Evolutionary conservation across 441 rosid species (phyloP), one percentile per base, ranked within the genome.

Genomic region (Hura crepitans): DNA sequence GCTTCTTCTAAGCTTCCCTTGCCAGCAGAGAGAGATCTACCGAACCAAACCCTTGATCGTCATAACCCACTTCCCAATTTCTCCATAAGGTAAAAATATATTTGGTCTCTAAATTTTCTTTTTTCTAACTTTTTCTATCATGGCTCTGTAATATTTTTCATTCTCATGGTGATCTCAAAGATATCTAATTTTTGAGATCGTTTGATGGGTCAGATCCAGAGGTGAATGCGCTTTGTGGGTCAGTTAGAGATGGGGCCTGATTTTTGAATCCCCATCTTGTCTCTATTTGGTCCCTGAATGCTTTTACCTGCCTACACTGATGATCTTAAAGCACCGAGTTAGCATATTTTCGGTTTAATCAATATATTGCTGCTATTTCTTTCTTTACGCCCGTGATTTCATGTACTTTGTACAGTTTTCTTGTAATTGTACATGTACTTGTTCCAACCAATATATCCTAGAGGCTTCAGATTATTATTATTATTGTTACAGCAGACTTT

Each of bases 41-140:
- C 79, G 15, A 77, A 70, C 67, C 71, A 66, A 27, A 78, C 74
- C 17, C 71, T 79, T 71, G 77, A 68, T 68, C 78, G 47, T 71
- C 80, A 71, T 66, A 68, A 59, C 80, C 81, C 77, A 72, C 87
- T 72, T 80, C 77, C 89, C 37, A 83, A 76, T 62, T 94, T 94
- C 94, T 94, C 97, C 70, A 90, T 94, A 84, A 90, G 99, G 99
- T 94, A 84, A 64, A 42, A 56, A 55, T 60, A 28, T 30, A 65
- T 71, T 31, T 46, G 31, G 67, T 42, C 43, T n/a, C 39, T 59
- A 33, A 59, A n/a, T n/a, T n/a, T n/a, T n/a, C n/a, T n/a, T n/a
- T n/a, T n/a, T n/a, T n/a, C 39, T 59, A 33, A 59, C n/a, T 7
- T 25, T 46, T 49, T 75, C 66, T 68, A 42, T 79, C 61, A 63